These are phyloP conservation scores for Hypericum androsaemum DNA, from an alignment of 345 rosid species.

Conservation along the genomic window DNA sequence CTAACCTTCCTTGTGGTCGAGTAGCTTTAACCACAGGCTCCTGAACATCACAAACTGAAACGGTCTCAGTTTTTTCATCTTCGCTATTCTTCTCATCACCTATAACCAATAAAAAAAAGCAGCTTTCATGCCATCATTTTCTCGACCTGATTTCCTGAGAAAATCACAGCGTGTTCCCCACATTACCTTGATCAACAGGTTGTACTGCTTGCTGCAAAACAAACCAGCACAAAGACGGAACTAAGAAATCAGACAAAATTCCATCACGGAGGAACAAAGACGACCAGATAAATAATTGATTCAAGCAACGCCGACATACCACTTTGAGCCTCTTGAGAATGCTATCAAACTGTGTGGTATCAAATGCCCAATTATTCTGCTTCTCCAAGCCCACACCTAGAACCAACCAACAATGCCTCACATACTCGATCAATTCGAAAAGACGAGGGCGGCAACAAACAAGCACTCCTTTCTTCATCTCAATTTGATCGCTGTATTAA, in stretches of 20 bases:
- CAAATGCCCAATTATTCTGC: constrained; percentile 93
- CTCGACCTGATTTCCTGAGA: background rate
- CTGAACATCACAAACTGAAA: constrained; percentile 25
- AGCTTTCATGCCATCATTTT: background rate
- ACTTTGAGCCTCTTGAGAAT: constrained; percentile 91
- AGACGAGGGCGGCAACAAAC: background rate
- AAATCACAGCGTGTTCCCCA: background rate
- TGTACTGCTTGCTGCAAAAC: constrained; percentile 59
- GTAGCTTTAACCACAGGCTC: constrained; percentile 50
- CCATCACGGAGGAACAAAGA: background rate
- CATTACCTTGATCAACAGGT: constrained; percentile 45
- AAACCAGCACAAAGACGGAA: constrained; percentile 1
- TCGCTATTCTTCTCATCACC: constrained; percentile 23
- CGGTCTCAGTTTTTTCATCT: constrained; percentile 26
- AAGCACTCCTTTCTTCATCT: too few species aligned
- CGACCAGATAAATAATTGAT: background rate
- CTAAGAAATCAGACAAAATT: background rate
- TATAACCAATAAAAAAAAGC: constrained; percentile 14
- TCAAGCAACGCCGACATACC: constrained; percentile 29
- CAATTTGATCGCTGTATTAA: too few species aligned
- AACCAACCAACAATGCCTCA: too few species aligned
- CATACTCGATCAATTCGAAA: background rate
- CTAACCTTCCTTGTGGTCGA: constrained; percentile 86
- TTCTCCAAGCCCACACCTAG: constrained; percentile 88
- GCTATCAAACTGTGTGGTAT: constrained; percentile 85